A percentile compares a stretch with the other conserved stretches of the same genome.
These are phyloP conservation scores for Stromatinia cepivora DNA, from an alignment of 2,329 filamentous ascomycete species.

Conservation along the genomic window DNA sequence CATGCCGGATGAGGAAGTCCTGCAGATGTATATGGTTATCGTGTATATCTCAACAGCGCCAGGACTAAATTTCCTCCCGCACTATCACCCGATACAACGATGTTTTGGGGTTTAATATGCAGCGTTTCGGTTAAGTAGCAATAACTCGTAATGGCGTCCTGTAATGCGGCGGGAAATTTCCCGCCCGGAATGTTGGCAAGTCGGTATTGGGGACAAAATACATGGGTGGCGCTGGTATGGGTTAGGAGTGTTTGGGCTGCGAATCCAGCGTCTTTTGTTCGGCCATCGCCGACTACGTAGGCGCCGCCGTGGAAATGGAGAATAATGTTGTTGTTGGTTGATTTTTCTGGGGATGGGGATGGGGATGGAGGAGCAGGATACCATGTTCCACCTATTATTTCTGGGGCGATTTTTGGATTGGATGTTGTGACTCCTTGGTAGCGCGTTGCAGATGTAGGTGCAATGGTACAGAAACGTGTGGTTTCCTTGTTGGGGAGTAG, in stretches of 20 bases:
- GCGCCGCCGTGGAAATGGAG: constrained; percentile 53
- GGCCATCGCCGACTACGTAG: constrained; percentile 48
- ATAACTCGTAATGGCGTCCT: constrained; percentile 51
- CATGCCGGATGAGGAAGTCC: constrained; percentile 42
- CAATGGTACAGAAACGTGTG: neutral
- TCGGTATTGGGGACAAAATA: constrained; percentile 51
- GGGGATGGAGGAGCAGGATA: constrained; percentile 29
- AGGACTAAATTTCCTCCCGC: constrained; percentile 51
- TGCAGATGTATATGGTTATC: constrained; percentile 42
- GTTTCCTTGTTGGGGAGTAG: constrained; percentile 1
- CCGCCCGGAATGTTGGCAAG: constrained; percentile 46
- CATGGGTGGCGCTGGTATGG: constrained; percentile 43
- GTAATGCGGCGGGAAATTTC: constrained; percentile 53
- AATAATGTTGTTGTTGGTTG: constrained; percentile 39
- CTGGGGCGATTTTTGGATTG: constrained; percentile 2
- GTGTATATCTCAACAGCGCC: constrained; percentile 49
- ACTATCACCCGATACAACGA: constrained; percentile 51
- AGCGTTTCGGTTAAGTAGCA: constrained; percentile 45
- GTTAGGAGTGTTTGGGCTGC: constrained; percentile 42
- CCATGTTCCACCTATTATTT: constrained; percentile 39
- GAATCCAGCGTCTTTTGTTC: constrained; percentile 42
- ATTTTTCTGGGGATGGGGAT: neutral
- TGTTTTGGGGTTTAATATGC: constrained; percentile 44
- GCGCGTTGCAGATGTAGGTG: neutral
- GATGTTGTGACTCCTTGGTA: constrained; percentile 8